Conservation (phyloP, 305 asterid species). For the Withania somnifera region DNA sequence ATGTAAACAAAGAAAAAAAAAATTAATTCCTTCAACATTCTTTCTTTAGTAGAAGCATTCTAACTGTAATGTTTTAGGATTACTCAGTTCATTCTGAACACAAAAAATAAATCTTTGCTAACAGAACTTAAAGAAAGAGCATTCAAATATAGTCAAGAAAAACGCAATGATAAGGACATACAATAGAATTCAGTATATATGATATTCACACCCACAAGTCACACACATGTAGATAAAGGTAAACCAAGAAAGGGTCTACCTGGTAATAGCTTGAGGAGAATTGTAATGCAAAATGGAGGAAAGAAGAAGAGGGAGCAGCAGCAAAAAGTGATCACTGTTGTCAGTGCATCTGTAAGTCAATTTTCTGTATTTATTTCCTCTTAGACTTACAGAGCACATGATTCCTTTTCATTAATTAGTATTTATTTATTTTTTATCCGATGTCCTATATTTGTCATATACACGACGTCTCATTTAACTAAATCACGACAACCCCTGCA, state of each 20-base stretch:
- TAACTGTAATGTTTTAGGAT: neutral
- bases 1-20: neutral
- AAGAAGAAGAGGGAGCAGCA: neutral
- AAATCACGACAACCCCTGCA: too few species aligned
- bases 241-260: neutral
- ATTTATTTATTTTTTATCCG: too few species aligned
- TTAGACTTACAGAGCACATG: neutral
- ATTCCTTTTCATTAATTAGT: too few species aligned
- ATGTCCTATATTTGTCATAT: too few species aligned
- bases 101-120: neutral
- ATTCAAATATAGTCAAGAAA: neutral
- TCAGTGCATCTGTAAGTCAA: neutral
- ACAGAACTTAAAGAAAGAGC: neutral
- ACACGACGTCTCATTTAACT: too few species aligned
- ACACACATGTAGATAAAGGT: neutral
- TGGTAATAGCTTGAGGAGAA: neutral
- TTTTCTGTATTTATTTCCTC: neutral
- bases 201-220: neutral
- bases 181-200: neutral
- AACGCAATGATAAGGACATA: neutral
- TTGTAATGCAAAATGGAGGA: neutral
- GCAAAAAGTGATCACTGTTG: neutral
- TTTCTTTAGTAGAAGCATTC: neutral
- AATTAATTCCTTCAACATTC: neutral
- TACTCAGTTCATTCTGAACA: neutral